Conservation (phyloP, 1,139 yeast species). For the Geotrichum cucujoidarum region DNA sequence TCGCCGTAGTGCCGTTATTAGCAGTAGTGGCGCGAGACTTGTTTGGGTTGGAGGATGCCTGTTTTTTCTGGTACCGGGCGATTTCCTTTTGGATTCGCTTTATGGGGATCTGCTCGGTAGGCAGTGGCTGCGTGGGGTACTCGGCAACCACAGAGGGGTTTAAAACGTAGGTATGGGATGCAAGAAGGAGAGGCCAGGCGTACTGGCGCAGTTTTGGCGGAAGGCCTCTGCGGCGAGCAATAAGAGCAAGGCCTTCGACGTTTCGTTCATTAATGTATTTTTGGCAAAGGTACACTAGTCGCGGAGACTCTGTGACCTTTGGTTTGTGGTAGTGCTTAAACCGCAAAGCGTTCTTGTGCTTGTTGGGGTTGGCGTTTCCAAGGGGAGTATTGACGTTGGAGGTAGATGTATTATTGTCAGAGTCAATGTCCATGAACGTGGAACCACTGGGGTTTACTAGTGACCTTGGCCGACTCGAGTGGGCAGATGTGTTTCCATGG, state of each 20-base stretch:
- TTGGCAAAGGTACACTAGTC: constrained; percentile 34
- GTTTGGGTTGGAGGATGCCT: neutral
- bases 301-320: constrained; percentile 36
- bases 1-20: neutral
- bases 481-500: neutral
- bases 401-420: neutral
- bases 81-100: constrained; percentile 36
- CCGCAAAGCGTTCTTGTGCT: constrained; percentile 20
- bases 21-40: constrained; percentile 3
- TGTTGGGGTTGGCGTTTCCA: constrained; percentile 1
- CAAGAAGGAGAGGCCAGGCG: constrained; percentile 80
- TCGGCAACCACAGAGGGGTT: constrained; percentile 30
- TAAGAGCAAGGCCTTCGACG: constrained; percentile 64
- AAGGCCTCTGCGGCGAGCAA: constrained; percentile 79
- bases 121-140: constrained; percentile 10
- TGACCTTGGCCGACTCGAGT: neutral
- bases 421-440: neutral
- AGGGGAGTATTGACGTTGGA: neutral
- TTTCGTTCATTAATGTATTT: constrained; percentile 48
- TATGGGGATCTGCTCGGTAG: constrained; percentile 25
- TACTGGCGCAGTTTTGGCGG: constrained; percentile 76
- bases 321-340: constrained; percentile 39
- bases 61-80: constrained; percentile 27
- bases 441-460: neutral
- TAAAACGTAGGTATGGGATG: constrained; percentile 78